Percentiles rank a stretch among this genome's conserved stretches.
Evolutionary conservation across 1,139 yeast species (phyloP).

Genomic region (Hyphopichia wangnamkhiaoensis): DNA sequence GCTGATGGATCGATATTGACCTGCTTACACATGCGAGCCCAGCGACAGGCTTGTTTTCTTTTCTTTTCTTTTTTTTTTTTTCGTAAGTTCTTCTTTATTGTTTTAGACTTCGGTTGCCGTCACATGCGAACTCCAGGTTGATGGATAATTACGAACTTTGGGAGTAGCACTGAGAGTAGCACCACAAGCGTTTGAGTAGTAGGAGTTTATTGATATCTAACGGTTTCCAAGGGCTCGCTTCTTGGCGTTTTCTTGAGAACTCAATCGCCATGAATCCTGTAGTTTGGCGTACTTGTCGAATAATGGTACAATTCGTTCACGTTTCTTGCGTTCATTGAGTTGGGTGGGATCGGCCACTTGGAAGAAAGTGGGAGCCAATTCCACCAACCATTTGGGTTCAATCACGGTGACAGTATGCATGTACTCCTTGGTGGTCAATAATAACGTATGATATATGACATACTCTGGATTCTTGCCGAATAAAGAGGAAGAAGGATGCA

Average conservation of each 20-base stretch:
- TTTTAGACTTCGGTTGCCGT: no score
- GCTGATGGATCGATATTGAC: no score
- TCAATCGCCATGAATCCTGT: slow-evolving; percentile 47
- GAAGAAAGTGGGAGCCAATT: slow-evolving; percentile 86
- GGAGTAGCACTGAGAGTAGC: no score
- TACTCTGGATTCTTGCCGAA: slow-evolving; percentile 75
- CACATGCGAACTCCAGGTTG: no score
- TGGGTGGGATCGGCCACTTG: slow-evolving; percentile 52
- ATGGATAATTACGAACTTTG: no score
- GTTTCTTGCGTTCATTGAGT: slow-evolving; percentile 36
- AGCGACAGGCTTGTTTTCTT: no score
- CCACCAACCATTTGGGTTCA: slow-evolving; percentile 83
- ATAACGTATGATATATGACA: slow-evolving; percentile 79
- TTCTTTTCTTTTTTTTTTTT: no score
- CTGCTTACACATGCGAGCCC: no score
- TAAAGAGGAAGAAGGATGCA: slow-evolving; percentile 88
- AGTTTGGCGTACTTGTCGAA: slow-evolving; percentile 54
- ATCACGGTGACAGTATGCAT: slow-evolving; percentile 86
- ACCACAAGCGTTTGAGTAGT: background rate
- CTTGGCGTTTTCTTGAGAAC: slow-evolving; percentile 36
- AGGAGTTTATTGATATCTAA: background rate
- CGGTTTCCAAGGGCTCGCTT: slow-evolving; percentile 28
- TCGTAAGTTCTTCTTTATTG: no score
- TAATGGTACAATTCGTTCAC: slow-evolving; percentile 61
- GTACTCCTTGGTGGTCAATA: slow-evolving; percentile 83